These are phyloP conservation scores for Colletotrichum endophyticum DNA, from an alignment of 2,329 filamentous ascomycete species.

Conservation along the genomic window DNA sequence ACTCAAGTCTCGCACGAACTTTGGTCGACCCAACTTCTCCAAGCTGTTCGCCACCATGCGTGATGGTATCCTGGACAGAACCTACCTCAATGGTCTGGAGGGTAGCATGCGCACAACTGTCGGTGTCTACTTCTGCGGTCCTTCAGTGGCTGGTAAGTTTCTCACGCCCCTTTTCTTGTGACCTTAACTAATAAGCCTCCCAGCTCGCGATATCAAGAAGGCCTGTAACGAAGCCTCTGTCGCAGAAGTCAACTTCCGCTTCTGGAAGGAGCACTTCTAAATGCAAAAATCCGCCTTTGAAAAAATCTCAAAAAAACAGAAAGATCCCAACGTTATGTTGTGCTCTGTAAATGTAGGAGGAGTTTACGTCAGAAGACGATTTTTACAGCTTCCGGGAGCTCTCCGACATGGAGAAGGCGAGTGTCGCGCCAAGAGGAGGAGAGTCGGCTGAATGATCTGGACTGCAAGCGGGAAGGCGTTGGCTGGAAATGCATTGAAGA, in stretches of 20 bases:
- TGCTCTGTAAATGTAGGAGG: conserved; percentile 2
- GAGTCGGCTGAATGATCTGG: not conserved
- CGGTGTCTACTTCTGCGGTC: conserved; percentile 97
- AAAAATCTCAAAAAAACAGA: not conserved
- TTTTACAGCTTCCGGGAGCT: not conserved
- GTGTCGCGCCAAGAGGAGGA: not conserved
- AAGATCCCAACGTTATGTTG: not conserved
- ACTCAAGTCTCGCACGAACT: conserved; percentile 88
- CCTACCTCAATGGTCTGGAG: conserved; percentile 84
- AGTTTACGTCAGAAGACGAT: not conserved
- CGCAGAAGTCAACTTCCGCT: conserved; percentile 87
- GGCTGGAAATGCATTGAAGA: conserved; percentile 15
- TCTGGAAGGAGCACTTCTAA: conserved; percentile 97
- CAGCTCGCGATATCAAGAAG: conserved; percentile 82
- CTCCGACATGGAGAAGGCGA: not conserved
- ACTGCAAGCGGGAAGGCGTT: conserved; percentile 12
- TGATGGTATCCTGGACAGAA: conserved; percentile 83
- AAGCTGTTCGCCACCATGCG: conserved; percentile 84
- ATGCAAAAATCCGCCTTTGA: not conserved
- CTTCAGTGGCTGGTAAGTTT: conserved; percentile 68
- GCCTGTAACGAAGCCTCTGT: conserved; percentile 77
- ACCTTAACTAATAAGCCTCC: conserved; percentile 40
- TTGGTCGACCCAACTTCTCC: conserved; percentile 89
- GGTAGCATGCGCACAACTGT: conserved; percentile 80
- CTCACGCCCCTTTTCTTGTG: not conserved